Evolutionary conservation across 1,284 basidiomycete species (phyloP).

Genomic region (Malassezia caprae): DNA sequence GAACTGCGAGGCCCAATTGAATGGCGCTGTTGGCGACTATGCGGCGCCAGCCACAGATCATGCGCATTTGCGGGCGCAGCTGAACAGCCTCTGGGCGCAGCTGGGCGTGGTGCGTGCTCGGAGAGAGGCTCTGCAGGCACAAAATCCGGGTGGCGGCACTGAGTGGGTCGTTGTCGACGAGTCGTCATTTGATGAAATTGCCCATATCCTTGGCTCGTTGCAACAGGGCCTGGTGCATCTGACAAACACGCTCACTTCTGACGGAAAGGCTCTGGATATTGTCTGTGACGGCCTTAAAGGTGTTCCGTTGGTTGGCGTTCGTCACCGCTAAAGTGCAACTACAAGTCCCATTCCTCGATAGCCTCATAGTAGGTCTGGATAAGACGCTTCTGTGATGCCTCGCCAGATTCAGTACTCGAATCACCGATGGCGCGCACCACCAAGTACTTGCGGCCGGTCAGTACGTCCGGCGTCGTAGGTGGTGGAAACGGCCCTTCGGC

Average conservation of each 20-base stretch:
- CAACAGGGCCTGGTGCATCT: constrained; percentile 43
- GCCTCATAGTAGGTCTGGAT: constrained; percentile 73
- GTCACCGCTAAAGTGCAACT: constrained; percentile 6
- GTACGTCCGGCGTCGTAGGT: constrained; percentile 58
- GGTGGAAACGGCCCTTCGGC: constrained; percentile 49
- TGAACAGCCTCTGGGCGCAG: constrained; percentile 46
- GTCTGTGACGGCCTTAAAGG: constrained; percentile 31
- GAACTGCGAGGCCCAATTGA: constrained; percentile 39
- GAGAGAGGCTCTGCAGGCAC: constrained; percentile 26
- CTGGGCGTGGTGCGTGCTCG: constrained; percentile 37
- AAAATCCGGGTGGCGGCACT: constrained; percentile 22
- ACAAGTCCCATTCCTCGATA: constrained; percentile 60
- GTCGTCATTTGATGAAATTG: constrained; percentile 29
- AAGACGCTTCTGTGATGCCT: constrained; percentile 66
- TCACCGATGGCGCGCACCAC: constrained; percentile 55
- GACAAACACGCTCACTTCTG: constrained; percentile 29
- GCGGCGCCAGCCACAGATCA: neutral
- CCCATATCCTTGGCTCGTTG: constrained; percentile 31
- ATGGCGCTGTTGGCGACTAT: constrained; percentile 8
- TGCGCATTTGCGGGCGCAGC: constrained; percentile 27
- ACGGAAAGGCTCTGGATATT: constrained; percentile 36
- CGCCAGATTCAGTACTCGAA: constrained; percentile 56
- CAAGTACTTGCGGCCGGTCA: constrained; percentile 76
- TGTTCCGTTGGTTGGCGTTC: constrained; percentile 34
- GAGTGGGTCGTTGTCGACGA: constrained; percentile 47